Evolutionary conservation across 2,329 filamentous ascomycete genomes (phyloP).

Genomic region (Huntiella decipiens): DNA sequence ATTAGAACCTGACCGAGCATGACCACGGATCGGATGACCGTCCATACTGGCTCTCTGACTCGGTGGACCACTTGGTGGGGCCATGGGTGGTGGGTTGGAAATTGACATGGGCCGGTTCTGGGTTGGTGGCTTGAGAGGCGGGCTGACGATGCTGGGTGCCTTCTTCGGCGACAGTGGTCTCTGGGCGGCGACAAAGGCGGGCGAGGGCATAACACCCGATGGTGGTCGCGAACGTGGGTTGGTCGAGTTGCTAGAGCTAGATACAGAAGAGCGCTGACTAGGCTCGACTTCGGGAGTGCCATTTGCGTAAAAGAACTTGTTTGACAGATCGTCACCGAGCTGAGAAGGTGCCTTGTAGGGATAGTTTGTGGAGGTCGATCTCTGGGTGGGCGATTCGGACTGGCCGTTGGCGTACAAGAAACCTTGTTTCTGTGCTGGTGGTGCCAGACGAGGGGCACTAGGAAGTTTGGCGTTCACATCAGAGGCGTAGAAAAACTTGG

Average conservation of each 20-base stretch:
- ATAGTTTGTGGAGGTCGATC: conserved; percentile 14
- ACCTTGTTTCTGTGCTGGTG: conserved; percentile 21
- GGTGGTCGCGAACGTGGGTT: conserved; percentile 23
- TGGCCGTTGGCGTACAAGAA: conserved; percentile 38
- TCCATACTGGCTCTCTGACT: conserved; percentile 7
- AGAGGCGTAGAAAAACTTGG: conserved; percentile 86
- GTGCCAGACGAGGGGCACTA: conserved; percentile 21
- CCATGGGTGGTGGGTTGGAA: conserved; percentile 9
- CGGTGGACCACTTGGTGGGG: conserved; percentile 1
- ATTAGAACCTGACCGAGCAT: conserved; percentile 5
- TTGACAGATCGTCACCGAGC: conserved; percentile 15
- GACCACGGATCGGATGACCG: conserved; percentile 3
- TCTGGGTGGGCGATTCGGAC: conserved; percentile 18
- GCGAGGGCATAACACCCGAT: conserved; percentile 13
- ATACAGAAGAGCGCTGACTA: conserved; percentile 20
- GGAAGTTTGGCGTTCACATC: conserved; percentile 39
- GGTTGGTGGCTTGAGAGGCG: conserved; percentile 4
- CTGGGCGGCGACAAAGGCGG: conserved; percentile 3
- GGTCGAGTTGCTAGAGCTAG: conserved; percentile 28
- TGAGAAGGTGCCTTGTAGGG: conserved; percentile 8
- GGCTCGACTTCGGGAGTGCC: conserved; percentile 33
- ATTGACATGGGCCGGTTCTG: conserved; percentile 9
- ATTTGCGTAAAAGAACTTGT: conserved; percentile 63
- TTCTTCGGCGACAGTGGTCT: conserved; percentile 10
- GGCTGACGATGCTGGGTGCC: conserved; percentile 1